Percentiles rank a stretch among this genome's conserved stretches.
phyloP scores from a whole-genome alignment of 2,329 filamentous ascomycete species.

The Colletotrichum brevisporum region DNA sequence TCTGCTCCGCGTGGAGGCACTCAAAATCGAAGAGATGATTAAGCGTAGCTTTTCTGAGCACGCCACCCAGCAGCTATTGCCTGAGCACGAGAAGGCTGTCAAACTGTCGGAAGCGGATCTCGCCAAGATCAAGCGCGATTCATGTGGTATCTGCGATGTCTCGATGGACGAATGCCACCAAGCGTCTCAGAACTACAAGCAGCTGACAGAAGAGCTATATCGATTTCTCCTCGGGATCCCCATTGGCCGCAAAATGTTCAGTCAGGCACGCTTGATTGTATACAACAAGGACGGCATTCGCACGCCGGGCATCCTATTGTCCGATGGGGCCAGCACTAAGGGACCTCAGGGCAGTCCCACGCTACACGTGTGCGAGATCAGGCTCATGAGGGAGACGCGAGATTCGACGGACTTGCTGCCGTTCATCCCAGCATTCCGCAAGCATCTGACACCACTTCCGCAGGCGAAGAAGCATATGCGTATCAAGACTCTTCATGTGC shows the following conservation, averaged over 20 bases:
- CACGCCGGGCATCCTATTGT: conserved; percentile 83
- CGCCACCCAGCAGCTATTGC: conserved; percentile 92
- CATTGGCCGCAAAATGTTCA: conserved; percentile 84
- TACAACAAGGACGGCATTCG: conserved; percentile 89
- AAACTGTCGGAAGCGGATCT: conserved; percentile 92
- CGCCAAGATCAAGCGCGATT: conserved; percentile 88
- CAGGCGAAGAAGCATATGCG: conserved; percentile 76
- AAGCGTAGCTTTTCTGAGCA: conserved; percentile 99
- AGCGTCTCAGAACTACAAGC: conserved; percentile 83
- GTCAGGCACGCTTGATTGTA: conserved; percentile 81
- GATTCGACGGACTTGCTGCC: conserved; percentile 90
- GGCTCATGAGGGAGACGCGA: conserved; percentile 75
- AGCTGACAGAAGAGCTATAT: conserved; percentile 86
- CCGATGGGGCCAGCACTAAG: conserved; percentile 79
- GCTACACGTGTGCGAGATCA: conserved; percentile 85
- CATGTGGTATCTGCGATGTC: conserved; percentile 85
- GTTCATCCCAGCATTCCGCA: conserved; percentile 80
- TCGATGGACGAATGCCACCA: conserved; percentile 86
- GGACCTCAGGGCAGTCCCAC: conserved; percentile 71
- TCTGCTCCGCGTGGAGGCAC: conserved; percentile 90
- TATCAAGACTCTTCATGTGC: conserved; percentile 77
- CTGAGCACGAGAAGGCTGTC: conserved; percentile 95
- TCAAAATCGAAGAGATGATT: conserved; percentile 99
- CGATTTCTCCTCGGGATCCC: conserved; percentile 83
- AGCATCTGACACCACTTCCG: conserved; percentile 77